phyloP scores from a whole-genome alignment of 2,329 filamentous ascomycete species.

The Penicillium palitans region DNA sequence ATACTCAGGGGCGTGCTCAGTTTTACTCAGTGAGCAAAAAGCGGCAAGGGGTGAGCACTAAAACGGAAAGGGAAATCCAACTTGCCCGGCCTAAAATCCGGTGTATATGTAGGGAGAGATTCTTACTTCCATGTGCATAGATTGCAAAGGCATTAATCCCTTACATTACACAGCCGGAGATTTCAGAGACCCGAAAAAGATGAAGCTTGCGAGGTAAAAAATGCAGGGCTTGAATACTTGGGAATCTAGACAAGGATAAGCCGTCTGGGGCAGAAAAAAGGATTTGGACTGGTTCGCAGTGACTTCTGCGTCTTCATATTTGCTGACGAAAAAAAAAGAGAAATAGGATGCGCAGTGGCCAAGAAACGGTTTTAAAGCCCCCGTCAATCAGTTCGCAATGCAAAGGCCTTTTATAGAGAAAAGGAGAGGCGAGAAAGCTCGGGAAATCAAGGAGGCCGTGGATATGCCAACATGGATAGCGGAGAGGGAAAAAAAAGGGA shows the following conservation, averaged over 20 bases:
- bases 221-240: slow-evolving; percentile 22
- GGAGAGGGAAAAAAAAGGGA: slow-evolving; percentile 12
- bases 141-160: background rate
- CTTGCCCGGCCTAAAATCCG: too few relatives aligned
- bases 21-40: too few relatives aligned
- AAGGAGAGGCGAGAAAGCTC: slow-evolving; percentile 14
- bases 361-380: slow-evolving; percentile 19
- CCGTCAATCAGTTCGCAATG: slow-evolving; percentile 25
- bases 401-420: slow-evolving; percentile 21
- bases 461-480: slow-evolving; percentile 24
- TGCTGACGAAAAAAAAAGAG: slow-evolving; percentile 16
- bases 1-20: too few relatives aligned
- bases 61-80: too few relatives aligned
- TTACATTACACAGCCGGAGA: background rate
- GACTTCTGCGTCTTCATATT: slow-evolving; percentile 24
- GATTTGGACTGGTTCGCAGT: slow-evolving; percentile 10
- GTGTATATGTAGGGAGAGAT: too few relatives aligned
- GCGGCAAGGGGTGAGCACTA: too few relatives aligned
- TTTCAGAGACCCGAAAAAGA: background rate
- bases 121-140: background rate
- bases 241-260: slow-evolving; percentile 22
- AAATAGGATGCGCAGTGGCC: slow-evolving; percentile 17
- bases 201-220: slow-evolving; percentile 1
- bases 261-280: background rate
- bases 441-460: slow-evolving; percentile 18